Conservation (phyloP, 768 basidiomycete species). For the Suillus tomentosus region DNA sequence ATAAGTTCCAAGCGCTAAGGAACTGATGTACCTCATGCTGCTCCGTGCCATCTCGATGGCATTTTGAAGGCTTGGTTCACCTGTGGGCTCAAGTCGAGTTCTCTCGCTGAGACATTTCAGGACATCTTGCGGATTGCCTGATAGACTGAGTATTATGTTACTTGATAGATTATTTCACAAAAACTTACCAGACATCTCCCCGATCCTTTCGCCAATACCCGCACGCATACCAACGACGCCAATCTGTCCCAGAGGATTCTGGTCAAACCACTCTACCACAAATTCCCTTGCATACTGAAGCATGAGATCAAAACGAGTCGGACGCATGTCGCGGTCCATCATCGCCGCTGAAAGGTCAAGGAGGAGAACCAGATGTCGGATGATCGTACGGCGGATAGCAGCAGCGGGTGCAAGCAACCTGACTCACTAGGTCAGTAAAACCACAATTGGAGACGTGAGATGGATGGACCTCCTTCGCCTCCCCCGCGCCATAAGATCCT, state of each 20-base stretch:
- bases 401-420: conserved; percentile 81
- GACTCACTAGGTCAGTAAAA: conserved; percentile 14
- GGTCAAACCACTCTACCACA: conserved; percentile 97
- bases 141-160: conserved; percentile 13
- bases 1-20: not conserved
- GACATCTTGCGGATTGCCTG: conserved; percentile 97
- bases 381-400: conserved; percentile 92
- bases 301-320: conserved; percentile 89
- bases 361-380: conserved; percentile 91
- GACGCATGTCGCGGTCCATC: conserved; percentile 95
- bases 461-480: conserved; percentile 72
- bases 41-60: conserved; percentile 95
- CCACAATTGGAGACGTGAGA: conserved; percentile 3
- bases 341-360: conserved; percentile 90
- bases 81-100: conserved; percentile 84
- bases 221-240: conserved; percentile 92
- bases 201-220: conserved; percentile 86
- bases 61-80: conserved; percentile 96
- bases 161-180: conserved; percentile 3
- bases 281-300: conserved; percentile 92
- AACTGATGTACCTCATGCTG: conserved; percentile 76
- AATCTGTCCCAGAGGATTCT: conserved; percentile 97
- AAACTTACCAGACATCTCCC: conserved; percentile 86
- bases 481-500: conserved; percentile 84
- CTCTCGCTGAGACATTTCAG: conserved; percentile 82